Base-by-base conservation (phyloP, 1,284 basidiomycete species). In the Leccinum idahoense region DNA sequence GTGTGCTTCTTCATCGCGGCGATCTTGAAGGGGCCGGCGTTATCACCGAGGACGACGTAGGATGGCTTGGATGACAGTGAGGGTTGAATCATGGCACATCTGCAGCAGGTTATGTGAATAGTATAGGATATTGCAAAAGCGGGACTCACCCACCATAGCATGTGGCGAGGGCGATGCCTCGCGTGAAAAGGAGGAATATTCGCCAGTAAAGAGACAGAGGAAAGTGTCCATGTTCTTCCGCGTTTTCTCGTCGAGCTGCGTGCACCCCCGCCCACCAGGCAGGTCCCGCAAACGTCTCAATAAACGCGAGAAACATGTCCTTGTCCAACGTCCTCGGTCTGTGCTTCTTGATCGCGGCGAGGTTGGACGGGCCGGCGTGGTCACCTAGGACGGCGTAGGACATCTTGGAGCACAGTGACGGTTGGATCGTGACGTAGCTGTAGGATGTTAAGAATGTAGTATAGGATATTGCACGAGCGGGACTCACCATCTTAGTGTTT, bases 351-450 rank as follows among this genome's bases (percentile, higher is more conserved):
- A 98, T 96, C 44, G 88, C 87, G 12, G 85, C 84, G 29, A 98
- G 78, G 74, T 99, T 99, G 63, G 87, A 86, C 0, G 89, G 88
- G 0, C 97, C 97, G 1, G 96, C 94, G 60, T 92, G 89, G 29
- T 88, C 84, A 2, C 97, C 96, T 0, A 98, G 76, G 8, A 99
- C 84, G 57, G 98, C 94, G 68, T 86, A 98, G 37, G 87, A 32
- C 32, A 10, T 32, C 32, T 32, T 32, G 32, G 32, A 32, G 32
- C 32, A 32, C 32, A 32, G 32, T 32, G 32, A 32, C 32, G 32
- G 32, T 32, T 32, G 32, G 32, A 32, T 32, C 8, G 32, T 32
- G 32, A 32, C 32, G 32, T 32, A 32, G 32, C 32, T 32, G 32
- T 32, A 32, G 32, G 32, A 32, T 32, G 32, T 10, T 32, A 32